Evolutionary conservation across 352 stramenopile genomes (phyloP).

Genomic region (Phytopythium mirpurense): DNA sequence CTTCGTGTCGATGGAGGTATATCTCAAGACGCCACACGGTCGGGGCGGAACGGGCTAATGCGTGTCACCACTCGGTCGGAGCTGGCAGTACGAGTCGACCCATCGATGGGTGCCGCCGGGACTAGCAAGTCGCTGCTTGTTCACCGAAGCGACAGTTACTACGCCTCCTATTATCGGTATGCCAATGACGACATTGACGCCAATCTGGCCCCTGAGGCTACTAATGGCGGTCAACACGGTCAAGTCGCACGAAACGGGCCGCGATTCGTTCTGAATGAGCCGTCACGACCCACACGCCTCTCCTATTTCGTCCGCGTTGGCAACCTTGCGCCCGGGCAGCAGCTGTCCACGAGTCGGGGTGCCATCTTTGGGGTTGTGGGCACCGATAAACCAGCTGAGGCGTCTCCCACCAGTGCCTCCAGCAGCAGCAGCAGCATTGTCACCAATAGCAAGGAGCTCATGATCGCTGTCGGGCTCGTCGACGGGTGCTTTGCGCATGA

Average conservation of each 20-base stretch:
- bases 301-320: slow-evolving; percentile 75
- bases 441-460: slow-evolving; percentile 34
- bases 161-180: slow-evolving; percentile 8
- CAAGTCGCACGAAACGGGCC: slow-evolving; percentile 42
- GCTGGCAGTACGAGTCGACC: slow-evolving; percentile 50
- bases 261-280: slow-evolving; percentile 24
- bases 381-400: slow-evolving; percentile 3
- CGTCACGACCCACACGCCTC: slow-evolving; percentile 42
- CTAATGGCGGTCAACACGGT: slow-evolving; percentile 4
- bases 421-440: neutral
- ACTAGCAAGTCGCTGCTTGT: slow-evolving; percentile 71
- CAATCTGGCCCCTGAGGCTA: slow-evolving; percentile 8
- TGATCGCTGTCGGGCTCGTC: slow-evolving; percentile 63
- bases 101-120: slow-evolving; percentile 54
- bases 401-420: too few relatives aligned
- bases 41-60: slow-evolving; percentile 31
- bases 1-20: slow-evolving; percentile 75
- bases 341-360: slow-evolving; percentile 43
- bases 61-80: slow-evolving; percentile 40
- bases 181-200: slow-evolving; percentile 20
- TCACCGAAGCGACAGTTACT: slow-evolving; percentile 6
- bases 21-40: slow-evolving; percentile 34
- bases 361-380: slow-evolving; percentile 53
- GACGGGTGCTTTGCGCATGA: slow-evolving; percentile 69
- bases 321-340: slow-evolving; percentile 30